Conservation (phyloP, 345 rosid genomes). For the Eucalyptus curtisii region DNA sequence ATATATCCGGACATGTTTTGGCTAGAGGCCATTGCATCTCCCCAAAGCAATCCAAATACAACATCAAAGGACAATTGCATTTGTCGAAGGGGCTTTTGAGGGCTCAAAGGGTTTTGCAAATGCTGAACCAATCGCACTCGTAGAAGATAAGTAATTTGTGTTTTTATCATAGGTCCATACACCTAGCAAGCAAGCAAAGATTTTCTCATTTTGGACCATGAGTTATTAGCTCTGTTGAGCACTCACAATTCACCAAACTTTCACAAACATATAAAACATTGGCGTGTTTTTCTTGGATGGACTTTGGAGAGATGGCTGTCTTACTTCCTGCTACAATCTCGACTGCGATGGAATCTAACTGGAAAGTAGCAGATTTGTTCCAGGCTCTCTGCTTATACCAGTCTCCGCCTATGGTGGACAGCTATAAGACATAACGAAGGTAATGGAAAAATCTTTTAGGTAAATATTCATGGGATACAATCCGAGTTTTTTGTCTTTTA, state of each 20-base stretch:
- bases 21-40: too few species aligned
- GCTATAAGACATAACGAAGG: conserved; percentile 3
- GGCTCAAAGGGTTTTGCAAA: too few species aligned
- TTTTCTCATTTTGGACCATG: conserved; percentile 22
- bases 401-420: conserved; percentile 1
- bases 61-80: too few species aligned
- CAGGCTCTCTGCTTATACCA: neutral
- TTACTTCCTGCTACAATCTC: conserved; percentile 10
- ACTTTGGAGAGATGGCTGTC: conserved; percentile 4
- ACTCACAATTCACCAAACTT: neutral
- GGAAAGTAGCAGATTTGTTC: neutral
- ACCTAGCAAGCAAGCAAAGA: neutral
- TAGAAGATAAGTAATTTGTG: neutral
- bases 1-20: rapidly evolving
- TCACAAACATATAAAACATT: neutral
- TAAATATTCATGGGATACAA: neutral
- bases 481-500: neutral
- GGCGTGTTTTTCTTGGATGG: neutral
- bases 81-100: too few species aligned
- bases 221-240: neutral
- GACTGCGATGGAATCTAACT: conserved; percentile 17
- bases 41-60: too few species aligned
- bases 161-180: neutral
- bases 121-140: too few species aligned
- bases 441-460: neutral